Evolutionary conservation across 495 filamentous ascomycete genomes (phyloP).

Genomic region (Aspergillus carlsbadensis): DNA sequence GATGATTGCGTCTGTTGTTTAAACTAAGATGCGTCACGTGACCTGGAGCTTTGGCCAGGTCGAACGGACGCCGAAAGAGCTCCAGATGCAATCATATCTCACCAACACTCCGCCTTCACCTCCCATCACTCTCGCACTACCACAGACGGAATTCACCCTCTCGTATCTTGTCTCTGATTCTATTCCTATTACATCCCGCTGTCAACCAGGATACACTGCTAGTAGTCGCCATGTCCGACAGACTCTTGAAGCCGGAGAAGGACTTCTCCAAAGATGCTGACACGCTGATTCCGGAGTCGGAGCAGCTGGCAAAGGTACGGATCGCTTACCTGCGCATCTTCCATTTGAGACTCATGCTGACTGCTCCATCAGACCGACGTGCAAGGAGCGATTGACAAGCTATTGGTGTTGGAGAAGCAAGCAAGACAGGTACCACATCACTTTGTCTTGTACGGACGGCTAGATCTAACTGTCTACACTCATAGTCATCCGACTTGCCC

Average conservation of each 20-base stretch:
- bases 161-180: background rate
- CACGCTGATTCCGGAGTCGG: slow-evolving; percentile 82
- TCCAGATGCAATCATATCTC: slow-evolving; percentile 22
- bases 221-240: slow-evolving; percentile 58
- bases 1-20: background rate
- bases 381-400: slow-evolving; percentile 87
- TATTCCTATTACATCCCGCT: background rate
- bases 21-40: slow-evolving; percentile 25
- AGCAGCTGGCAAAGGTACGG: slow-evolving; percentile 80
- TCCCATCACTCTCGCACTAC: slow-evolving; percentile 11
- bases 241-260: slow-evolving; percentile 66
- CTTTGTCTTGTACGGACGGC: background rate
- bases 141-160: background rate
- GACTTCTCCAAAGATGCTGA: slow-evolving; percentile 90
- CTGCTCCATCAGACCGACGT: slow-evolving; percentile 62
- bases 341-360: slow-evolving; percentile 9
- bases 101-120: slow-evolving; percentile 2
- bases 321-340: background rate
- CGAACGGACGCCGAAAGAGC: slow-evolving; percentile 17
- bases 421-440: slow-evolving; percentile 74
- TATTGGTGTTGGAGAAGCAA: slow-evolving; percentile 88
- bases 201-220: slow-evolving; percentile 9
- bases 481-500: slow-evolving; percentile 86
- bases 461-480: background rate
- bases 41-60: slow-evolving; percentile 33